Conservation (phyloP, 140 eudicot species). For the Oenanthe javanica region DNA sequence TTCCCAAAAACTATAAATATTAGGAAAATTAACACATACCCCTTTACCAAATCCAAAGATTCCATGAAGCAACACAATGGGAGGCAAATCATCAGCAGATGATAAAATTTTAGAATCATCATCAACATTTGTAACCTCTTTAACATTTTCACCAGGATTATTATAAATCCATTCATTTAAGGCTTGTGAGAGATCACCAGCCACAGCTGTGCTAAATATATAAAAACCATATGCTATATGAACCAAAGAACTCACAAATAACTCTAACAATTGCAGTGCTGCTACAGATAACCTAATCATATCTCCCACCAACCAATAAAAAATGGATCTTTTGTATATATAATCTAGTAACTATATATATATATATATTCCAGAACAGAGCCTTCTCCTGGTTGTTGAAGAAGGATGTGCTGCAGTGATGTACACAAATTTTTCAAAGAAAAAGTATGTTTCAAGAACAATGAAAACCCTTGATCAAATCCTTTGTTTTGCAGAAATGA, state of each 20-base stretch:
- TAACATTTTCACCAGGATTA: conserved; percentile 23
- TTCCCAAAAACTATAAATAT: neutral
- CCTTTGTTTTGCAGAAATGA: neutral
- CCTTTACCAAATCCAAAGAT: conserved; percentile 98
- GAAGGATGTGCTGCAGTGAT: neutral
- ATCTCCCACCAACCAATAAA: neutral
- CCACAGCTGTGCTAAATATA: conserved; percentile 93
- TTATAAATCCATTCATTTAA: conserved; percentile 43
- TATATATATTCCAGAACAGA: neutral
- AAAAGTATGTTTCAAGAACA: neutral
- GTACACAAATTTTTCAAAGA: neutral
- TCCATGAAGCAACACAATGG: conserved; percentile 92
- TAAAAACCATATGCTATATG: conserved; percentile 76
- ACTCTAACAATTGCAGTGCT: conserved; percentile 61
- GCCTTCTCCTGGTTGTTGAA: neutral
- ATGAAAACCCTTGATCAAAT: conserved; percentile 1
- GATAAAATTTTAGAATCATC: conserved; percentile 18
- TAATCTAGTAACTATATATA: neutral
- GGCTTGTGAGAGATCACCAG: conserved; percentile 71
- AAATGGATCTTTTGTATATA: neutral
- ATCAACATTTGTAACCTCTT: conserved; percentile 19
- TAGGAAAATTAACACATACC: conserved; percentile 31
- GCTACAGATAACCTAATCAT: conserved; percentile 74
- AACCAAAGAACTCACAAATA: conserved; percentile 64
- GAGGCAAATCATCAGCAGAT: conserved; percentile 60